These are phyloP conservation scores for Coleophoma cylindrospora DNA, from an alignment of 2,329 filamentous ascomycete genomes.

Conservation along the genomic window DNA sequence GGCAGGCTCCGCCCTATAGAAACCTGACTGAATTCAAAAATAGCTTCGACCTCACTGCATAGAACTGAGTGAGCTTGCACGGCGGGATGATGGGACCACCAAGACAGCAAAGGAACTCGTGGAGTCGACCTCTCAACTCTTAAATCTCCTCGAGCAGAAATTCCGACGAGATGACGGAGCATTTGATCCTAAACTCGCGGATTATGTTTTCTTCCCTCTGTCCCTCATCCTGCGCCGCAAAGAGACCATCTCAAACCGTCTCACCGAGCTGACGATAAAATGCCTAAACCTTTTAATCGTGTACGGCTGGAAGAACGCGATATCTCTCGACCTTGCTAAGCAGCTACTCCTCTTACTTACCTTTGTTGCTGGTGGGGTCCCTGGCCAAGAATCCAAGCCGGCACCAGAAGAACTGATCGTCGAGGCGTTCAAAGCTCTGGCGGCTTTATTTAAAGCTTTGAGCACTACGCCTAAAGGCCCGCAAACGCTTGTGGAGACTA, in stretches of 20 bases:
- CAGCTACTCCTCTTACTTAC: slow-evolving; percentile 83
- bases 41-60: slow-evolving; percentile 62
- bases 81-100: slow-evolving; percentile 40
- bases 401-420: slow-evolving; percentile 70
- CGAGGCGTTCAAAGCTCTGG: slow-evolving; percentile 66
- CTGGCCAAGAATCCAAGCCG: slow-evolving; percentile 44
- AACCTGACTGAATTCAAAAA: neutral
- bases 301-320: slow-evolving; percentile 71
- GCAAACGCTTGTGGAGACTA: slow-evolving; percentile 45
- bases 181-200: slow-evolving; percentile 78
- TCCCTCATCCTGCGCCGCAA: slow-evolving; percentile 79
- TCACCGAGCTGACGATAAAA: slow-evolving; percentile 71
- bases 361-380: slow-evolving; percentile 71
- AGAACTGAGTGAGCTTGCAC: slow-evolving; percentile 51
- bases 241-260: slow-evolving; percentile 62
- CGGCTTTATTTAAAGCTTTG: slow-evolving; percentile 58
- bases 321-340: slow-evolving; percentile 69
- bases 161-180: slow-evolving; percentile 39
- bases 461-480: slow-evolving; percentile 43
- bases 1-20: no score
- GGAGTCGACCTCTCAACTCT: slow-evolving; percentile 39
- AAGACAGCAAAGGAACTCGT: slow-evolving; percentile 38
- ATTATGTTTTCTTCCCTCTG: slow-evolving; percentile 93
- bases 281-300: slow-evolving; percentile 70
- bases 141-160: slow-evolving; percentile 35